Base-by-base conservation (phyloP, 176 grass and related monocot species). In the Secale cereale region DNA sequence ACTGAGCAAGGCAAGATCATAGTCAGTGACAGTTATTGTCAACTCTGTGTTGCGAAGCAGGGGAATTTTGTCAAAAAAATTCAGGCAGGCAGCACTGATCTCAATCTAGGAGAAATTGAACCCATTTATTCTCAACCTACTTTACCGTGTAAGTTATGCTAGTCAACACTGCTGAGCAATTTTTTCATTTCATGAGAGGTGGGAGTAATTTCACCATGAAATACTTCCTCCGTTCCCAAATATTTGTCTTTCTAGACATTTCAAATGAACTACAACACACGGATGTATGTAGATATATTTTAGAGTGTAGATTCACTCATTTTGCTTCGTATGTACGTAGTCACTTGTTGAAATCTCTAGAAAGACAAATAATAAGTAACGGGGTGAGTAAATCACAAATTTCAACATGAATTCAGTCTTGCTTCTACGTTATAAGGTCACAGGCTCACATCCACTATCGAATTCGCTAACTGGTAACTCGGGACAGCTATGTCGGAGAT, bases 1-100 rank as follows among this genome's bases (percentile, higher is more conserved):
- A 40, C 97, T 99, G 86, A 29, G 29, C 40, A 54, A 81, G 19
- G 70, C 9, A 10, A 37, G 2, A 86, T 39, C 59, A 87, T 10
- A 74, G 71, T 82, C 19, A 90, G 57, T 65, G 20, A 65, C 40
- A 46, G 16, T 65, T 7, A 45, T 29, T 20, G 14, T 10, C 63
- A 65, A 19, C 33, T n/a, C 4, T 60, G 65, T 22, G 43, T 9
- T 10, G 22, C 25, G 35, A 57, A 72, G 46, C 30, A 83, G 48
- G 48, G 48, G 15, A 50, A 52, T 52, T 52, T 52, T 52, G 48
- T 52, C 48, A 19, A 52, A 52, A 46, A 19, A 52, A 52, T 52
- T 17, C 48, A 52, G 2, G 48, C 16, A 19, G 5, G 16, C 48
- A 19, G 48, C 16, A 52, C 48, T 52, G 48, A 52, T 52, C 48